Evolutionary conservation across 202 grass and related monocot species (phyloP).

Genomic region (Schoenoplectus triqueter): DNA sequence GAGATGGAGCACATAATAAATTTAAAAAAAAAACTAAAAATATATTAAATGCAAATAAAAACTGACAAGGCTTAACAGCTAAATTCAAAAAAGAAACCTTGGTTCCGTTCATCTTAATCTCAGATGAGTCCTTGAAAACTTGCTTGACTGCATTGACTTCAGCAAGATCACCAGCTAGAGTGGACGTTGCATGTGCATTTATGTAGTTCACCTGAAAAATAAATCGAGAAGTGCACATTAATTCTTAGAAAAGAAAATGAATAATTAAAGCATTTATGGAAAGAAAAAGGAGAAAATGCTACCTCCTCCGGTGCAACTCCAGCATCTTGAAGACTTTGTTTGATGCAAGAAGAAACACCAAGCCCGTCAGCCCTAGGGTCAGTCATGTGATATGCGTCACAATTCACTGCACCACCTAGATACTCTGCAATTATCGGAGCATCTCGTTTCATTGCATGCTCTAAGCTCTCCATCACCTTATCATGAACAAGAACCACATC

Average conservation of each 20-base stretch:
- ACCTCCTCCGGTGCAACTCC: constrained; percentile 87
- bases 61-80: constrained; percentile 1
- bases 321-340: constrained; percentile 70
- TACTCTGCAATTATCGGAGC: constrained; percentile 79
- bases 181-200: constrained; percentile 97
- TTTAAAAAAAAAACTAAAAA: neutral
- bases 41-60: constrained; percentile 33
- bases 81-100: constrained; percentile 50
- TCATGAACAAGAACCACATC: constrained; percentile 10
- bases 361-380: constrained; percentile 78
- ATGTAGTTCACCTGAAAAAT: constrained; percentile 92
- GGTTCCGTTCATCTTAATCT: constrained; percentile 96
- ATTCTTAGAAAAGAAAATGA: neutral
- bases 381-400: constrained; percentile 92
- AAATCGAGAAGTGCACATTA: constrained; percentile 6
- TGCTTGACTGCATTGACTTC: constrained; percentile 95
- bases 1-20: neutral
- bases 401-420: constrained; percentile 80
- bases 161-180: constrained; percentile 92
- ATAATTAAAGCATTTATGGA: neutral
- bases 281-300: constrained; percentile 26
- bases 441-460: constrained; percentile 76
- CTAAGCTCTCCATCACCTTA: constrained; percentile 86
- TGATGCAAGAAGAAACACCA: constrained; percentile 79
- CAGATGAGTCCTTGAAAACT: constrained; percentile 81